Percentiles rank a stretch among this genome's conserved stretches.
Conservation (phyloP, 2,329 filamentous ascomycete genomes). For the Fusarium sarcochroum region DNA sequence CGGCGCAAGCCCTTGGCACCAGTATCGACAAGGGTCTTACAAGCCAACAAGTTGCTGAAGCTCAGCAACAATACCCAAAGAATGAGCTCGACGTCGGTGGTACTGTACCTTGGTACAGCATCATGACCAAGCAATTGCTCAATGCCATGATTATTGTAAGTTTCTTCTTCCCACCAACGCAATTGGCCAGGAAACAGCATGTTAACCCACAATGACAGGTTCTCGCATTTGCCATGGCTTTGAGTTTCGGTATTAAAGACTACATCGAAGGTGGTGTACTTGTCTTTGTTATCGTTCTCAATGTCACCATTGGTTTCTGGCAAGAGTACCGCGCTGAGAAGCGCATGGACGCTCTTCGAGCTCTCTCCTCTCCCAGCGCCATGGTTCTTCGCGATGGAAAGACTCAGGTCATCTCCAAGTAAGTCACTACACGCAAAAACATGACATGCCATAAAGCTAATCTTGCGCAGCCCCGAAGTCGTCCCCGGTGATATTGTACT, state of each 20-base stretch:
- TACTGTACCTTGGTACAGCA: constrained; percentile 78
- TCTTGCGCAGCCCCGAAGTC: constrained; percentile 66
- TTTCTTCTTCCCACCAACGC: constrained; percentile 20
- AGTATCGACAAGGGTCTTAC: constrained; percentile 77
- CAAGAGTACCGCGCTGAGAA: constrained; percentile 76
- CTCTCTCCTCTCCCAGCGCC: constrained; percentile 74
- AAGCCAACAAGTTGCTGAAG: constrained; percentile 69
- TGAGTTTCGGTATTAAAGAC: constrained; percentile 76
- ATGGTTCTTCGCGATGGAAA: constrained; percentile 73
- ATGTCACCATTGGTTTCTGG: constrained; percentile 77
- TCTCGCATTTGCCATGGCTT: constrained; percentile 81
- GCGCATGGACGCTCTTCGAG: constrained; percentile 74
- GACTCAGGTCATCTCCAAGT: constrained; percentile 70
- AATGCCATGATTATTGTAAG: constrained; percentile 83
- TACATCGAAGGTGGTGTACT: constrained; percentile 78
- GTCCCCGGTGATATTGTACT: constrained; percentile 80
- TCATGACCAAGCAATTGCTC: constrained; percentile 78
- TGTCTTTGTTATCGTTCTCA: constrained; percentile 76
- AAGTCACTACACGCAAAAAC: constrained; percentile 47
- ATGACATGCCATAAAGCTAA: constrained; percentile 21
- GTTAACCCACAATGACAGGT: constrained; percentile 64
- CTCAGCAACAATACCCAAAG: constrained; percentile 71
- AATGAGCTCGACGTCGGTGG: constrained; percentile 80
- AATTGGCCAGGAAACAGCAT: background rate
- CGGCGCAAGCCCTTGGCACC: constrained; percentile 72